Evolutionary conservation across 352 stramenopile genomes (phyloP).

Genomic region (Phytophthora pini): DNA sequence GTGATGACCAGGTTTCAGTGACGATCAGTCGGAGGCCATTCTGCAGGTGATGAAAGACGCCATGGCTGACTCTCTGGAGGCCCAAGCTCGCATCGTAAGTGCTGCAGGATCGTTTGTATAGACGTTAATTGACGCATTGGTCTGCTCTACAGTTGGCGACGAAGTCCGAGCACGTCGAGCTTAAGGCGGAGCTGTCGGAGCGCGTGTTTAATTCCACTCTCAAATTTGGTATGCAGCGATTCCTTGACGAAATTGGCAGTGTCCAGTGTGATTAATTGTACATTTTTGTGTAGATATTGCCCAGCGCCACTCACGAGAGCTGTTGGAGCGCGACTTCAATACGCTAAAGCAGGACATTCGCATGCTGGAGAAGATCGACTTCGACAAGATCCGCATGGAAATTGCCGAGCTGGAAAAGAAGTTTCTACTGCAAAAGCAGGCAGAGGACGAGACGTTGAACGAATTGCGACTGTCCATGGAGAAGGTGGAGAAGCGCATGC

Average conservation of each 20-base stretch:
- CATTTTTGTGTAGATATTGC: constrained; percentile 68
- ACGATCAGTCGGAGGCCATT: constrained; percentile 78
- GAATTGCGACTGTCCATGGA: constrained; percentile 89
- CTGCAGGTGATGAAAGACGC: constrained; percentile 83
- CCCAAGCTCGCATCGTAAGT: constrained; percentile 73
- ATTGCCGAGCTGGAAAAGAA: constrained; percentile 90
- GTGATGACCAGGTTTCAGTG: constrained; percentile 60
- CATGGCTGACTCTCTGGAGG: constrained; percentile 80
- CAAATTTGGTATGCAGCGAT: constrained; percentile 73
- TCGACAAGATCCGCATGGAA: constrained; percentile 90
- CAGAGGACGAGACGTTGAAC: constrained; percentile 88
- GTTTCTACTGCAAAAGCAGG: constrained; percentile 90
- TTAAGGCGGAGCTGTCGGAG: constrained; percentile 87
- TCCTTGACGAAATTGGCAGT: background rate
- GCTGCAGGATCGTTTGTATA: background rate
- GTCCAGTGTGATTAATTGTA: constrained; percentile 1
- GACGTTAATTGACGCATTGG: background rate
- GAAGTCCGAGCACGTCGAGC: constrained; percentile 87
- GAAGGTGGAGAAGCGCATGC: constrained; percentile 90
- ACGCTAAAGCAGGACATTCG: constrained; percentile 91
- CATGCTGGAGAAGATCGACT: constrained; percentile 92
- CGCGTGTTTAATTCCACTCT: constrained; percentile 91
- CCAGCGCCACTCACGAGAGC: constrained; percentile 88
- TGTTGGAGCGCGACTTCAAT: constrained; percentile 90
- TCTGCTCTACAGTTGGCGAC: constrained; percentile 65